phyloP scores from a whole-genome alignment of 441 rosid genomes.

The Corymbia calophylla region DNA sequence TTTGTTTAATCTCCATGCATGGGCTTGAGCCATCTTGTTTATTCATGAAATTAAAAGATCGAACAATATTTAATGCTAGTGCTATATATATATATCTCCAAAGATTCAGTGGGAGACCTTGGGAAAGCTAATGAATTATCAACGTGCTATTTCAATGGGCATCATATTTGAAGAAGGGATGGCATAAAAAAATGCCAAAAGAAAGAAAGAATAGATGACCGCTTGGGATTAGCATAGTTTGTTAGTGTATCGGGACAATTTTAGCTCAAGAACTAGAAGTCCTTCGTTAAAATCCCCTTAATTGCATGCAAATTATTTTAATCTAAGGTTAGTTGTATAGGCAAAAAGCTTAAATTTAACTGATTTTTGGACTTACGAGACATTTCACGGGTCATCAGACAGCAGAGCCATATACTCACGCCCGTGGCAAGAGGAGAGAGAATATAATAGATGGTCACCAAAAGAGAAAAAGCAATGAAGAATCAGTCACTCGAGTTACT shows the following conservation, averaged over 20 bases:
- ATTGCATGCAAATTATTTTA: not conserved
- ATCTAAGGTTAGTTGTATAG: not conserved
- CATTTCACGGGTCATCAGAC: not conserved
- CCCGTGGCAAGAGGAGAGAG: not conserved
- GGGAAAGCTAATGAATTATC: not conserved
- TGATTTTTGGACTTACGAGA: not conserved
- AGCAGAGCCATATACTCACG: not conserved
- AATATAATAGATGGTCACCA: not conserved
- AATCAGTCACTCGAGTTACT: not conserved
- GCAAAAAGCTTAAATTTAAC: not conserved
- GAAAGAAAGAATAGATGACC: not conserved
- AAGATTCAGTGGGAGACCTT: not conserved
- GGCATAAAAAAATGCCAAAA: not conserved
- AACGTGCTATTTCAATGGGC: not conserved
- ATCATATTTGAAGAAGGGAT: not conserved
- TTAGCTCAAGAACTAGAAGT: not conserved
- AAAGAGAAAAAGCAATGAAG: not conserved
- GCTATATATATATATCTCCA: not conserved
- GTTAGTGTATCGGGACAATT: not conserved
- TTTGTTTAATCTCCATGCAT: not conserved
- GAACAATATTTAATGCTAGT: not conserved
- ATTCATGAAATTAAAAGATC: not conserved
- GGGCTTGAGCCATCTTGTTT: not conserved
- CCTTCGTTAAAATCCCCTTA: not conserved
- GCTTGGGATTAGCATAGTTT: rapidly evolving